These are phyloP conservation scores for Pulveroboletus frians DNA, from an alignment of 768 basidiomycete species.

Conservation along the genomic window DNA sequence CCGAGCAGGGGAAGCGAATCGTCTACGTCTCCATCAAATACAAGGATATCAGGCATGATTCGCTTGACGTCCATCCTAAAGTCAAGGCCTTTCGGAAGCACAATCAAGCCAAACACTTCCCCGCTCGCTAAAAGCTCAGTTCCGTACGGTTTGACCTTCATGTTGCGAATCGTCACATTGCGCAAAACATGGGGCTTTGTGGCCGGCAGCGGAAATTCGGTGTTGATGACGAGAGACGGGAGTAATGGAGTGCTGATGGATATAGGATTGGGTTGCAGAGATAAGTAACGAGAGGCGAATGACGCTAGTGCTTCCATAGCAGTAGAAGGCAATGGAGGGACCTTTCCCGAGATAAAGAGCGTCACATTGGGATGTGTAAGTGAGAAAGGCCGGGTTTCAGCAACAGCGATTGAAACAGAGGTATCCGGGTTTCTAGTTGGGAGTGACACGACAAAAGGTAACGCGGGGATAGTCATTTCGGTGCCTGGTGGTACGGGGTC, in stretches of 20 bases:
- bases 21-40: conserved; percentile 70
- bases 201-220: conserved; percentile 60
- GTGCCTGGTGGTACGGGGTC: conserved; percentile 52
- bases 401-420: conserved; percentile 47
- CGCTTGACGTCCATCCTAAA: conserved; percentile 56
- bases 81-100: conserved; percentile 66
- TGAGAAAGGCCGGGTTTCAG: conserved; percentile 49
- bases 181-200: conserved; percentile 62
- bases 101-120: conserved; percentile 56
- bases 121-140: conserved; percentile 61
- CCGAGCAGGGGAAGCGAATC: conserved; percentile 13
- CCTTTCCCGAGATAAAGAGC: conserved; percentile 48
- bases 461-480: conserved; percentile 45
- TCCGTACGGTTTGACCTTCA: conserved; percentile 57
- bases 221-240: conserved; percentile 41
- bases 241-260: conserved; percentile 53
- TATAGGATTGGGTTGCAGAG: conserved; percentile 52
- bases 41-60: conserved; percentile 70
- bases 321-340: conserved; percentile 49
- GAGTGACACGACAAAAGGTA: conserved; percentile 61
- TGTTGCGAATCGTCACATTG: conserved; percentile 68
- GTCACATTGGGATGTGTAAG: conserved; percentile 69
- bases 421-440: conserved; percentile 26
- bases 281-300: conserved; percentile 63
- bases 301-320: conserved; percentile 43